These are phyloP conservation scores for Sergeia podlipaevii DNA, from an alignment of 208 protist species.

Conservation along the genomic window DNA sequence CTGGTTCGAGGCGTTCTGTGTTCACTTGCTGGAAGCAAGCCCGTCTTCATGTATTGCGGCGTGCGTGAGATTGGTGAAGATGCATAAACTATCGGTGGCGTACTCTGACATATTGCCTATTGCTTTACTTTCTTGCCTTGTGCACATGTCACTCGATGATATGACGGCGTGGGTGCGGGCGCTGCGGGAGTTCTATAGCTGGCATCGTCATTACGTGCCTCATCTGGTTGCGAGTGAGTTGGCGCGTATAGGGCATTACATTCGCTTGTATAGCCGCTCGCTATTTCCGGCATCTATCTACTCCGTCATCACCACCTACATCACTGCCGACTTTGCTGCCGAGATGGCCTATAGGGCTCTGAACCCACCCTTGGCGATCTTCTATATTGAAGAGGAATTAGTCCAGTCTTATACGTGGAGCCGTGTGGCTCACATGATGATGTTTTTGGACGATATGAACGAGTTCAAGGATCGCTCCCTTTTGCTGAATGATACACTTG, in stretches of 20 bases:
- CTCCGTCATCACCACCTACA: slow-evolving; percentile 35
- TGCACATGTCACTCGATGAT: slow-evolving; percentile 24
- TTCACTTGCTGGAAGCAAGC: slow-evolving; percentile 51
- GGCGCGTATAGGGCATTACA: slow-evolving; percentile 48
- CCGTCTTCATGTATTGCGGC: slow-evolving; percentile 44
- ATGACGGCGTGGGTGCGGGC: slow-evolving; percentile 49
- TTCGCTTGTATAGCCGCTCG: slow-evolving; percentile 46
- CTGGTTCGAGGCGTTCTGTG: slow-evolving; percentile 72
- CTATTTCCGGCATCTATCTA: slow-evolving; percentile 48
- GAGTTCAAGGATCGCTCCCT: slow-evolving; percentile 18
- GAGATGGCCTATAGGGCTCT: slow-evolving; percentile 50
- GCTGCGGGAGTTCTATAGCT: slow-evolving; percentile 44
- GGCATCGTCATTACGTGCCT: slow-evolving; percentile 46
- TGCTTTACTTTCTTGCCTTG: slow-evolving; percentile 63
- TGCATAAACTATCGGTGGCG: slow-evolving; percentile 57
- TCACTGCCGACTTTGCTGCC: slow-evolving; percentile 31
- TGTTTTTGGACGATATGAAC: slow-evolving; percentile 31
- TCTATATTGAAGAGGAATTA: slow-evolving; percentile 45
- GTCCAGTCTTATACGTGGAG: slow-evolving; percentile 28
- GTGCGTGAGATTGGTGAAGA: slow-evolving; percentile 48
- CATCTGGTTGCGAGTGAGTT: slow-evolving; percentile 60
- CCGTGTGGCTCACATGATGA: slow-evolving; percentile 20
- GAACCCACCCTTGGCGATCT: slow-evolving; percentile 43
- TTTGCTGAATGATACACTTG: slow-evolving; percentile 24
- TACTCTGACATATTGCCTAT: slow-evolving; percentile 71